A percentile compares a stretch with the other conserved stretches of the same genome.
These are phyloP conservation scores for Entonaema liquescens DNA, from an alignment of 495 filamentous ascomycete genomes.

Conservation along the genomic window DNA sequence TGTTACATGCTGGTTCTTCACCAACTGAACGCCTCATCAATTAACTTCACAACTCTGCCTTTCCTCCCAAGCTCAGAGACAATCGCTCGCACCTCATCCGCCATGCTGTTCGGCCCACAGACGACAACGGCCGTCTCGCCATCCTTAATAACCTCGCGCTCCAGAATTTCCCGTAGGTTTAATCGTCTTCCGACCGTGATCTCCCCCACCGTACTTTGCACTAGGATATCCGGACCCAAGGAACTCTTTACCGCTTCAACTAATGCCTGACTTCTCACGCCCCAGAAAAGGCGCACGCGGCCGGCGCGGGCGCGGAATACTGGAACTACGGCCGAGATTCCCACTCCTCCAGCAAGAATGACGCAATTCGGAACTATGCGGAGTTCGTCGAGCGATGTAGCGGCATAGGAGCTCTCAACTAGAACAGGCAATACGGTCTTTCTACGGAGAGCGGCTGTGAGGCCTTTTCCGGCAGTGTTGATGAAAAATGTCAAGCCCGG, in stretches of 20 bases:
- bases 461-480: conserved; percentile 7
- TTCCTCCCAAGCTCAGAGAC: conserved; percentile 24
- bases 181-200: conserved; percentile 31
- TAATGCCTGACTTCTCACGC: conserved; percentile 23
- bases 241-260: conserved; percentile 15
- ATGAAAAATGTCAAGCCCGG: conserved; percentile 37
- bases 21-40: conserved; percentile 44
- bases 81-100: conserved; percentile 34
- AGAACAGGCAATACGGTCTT: conserved; percentile 20
- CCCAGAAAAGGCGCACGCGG: conserved; percentile 38
- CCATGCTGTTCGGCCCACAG: conserved; percentile 39
- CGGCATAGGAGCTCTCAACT: conserved; percentile 34
- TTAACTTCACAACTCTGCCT: conserved; percentile 22
- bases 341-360: conserved; percentile 43
- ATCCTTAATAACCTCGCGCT: conserved; percentile 19
- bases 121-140: conserved; percentile 38
- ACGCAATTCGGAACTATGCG: conserved; percentile 24
- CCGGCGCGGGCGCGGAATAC: conserved; percentile 20
- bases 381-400: conserved; percentile 16
- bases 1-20: too few species aligned
- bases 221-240: conserved; percentile 15
- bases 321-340: conserved; percentile 32
- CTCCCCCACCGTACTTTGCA: conserved; percentile 20
- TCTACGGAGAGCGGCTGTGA: conserved; percentile 9
- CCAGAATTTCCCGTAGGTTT: conserved; percentile 25